These are phyloP conservation scores for Cucumis cinereus DNA, from an alignment of 306 rosid genomes.

Conservation along the genomic window DNA sequence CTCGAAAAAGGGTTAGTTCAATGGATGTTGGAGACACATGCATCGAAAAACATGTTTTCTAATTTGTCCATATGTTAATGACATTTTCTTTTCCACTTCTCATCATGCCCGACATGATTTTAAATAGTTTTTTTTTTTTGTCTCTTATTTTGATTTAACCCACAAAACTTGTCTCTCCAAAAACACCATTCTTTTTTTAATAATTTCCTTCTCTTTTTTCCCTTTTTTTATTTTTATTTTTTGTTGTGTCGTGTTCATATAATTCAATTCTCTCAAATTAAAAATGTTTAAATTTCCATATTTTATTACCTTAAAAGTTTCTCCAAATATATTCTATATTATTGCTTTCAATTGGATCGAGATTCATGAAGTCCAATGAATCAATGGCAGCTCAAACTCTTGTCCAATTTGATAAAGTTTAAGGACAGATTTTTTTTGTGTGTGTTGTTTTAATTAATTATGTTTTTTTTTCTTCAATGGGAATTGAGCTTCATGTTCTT, in stretches of 20 bases:
- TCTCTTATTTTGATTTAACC: conserved; percentile 39
- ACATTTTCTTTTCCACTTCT: conserved; percentile 21
- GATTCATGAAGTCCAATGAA: not conserved
- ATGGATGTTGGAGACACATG: conserved; percentile 17
- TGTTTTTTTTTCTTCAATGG: not conserved
- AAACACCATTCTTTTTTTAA: too few species aligned
- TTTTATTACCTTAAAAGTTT: not conserved
- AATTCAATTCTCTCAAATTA: not conserved
- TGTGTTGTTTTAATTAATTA: not conserved
- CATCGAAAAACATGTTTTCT: conserved; percentile 35
- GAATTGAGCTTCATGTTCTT: not conserved
- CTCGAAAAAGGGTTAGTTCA: not conserved
- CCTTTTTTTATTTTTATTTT: not conserved
- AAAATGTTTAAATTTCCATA: not conserved
- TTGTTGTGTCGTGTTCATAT: not conserved
- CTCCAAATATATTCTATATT: not conserved
- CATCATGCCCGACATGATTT: conserved; percentile 44
- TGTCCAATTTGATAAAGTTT: not conserved
- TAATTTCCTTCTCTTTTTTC: not conserved
- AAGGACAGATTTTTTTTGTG: not conserved
- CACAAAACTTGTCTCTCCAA: conserved; percentile 30
- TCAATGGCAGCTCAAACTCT: not conserved
- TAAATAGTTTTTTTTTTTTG: not conserved
- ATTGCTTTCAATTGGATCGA: not conserved
- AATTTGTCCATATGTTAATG: conserved; percentile 36